A percentile compares a stretch with the other conserved stretches of the same genome.
These are phyloP conservation scores for Phytophthora crassamura DNA, from an alignment of 352 stramenopile species.

Conservation along the genomic window DNA sequence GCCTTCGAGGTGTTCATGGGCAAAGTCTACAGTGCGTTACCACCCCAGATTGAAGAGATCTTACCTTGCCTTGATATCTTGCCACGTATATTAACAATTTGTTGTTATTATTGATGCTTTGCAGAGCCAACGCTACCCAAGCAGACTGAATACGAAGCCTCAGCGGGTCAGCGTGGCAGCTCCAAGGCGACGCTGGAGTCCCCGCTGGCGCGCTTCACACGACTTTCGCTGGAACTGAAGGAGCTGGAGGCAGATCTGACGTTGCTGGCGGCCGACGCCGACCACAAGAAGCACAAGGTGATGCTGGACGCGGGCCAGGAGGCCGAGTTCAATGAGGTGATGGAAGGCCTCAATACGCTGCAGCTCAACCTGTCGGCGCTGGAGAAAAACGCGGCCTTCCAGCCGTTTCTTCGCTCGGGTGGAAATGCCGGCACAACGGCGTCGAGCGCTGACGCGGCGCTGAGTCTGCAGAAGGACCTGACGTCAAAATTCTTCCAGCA, in stretches of 20 bases:
- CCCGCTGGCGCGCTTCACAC: conserved; percentile 72
- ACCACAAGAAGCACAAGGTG: conserved; percentile 54
- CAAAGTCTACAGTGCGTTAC: conserved; percentile 78
- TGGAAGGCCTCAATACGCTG: conserved; percentile 64
- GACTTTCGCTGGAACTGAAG: conserved; percentile 72
- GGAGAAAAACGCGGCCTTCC: conserved; percentile 61
- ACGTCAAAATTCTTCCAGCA: conserved; percentile 77
- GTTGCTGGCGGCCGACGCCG: conserved; percentile 49
- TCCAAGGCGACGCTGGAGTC: conserved; percentile 56
- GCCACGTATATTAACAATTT: not conserved
- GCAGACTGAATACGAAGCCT: conserved; percentile 64
- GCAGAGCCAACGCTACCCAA: conserved; percentile 55
- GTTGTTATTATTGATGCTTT: conserved; percentile 11
- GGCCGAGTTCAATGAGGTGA: conserved; percentile 69
- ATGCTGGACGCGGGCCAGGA: conserved; percentile 73
- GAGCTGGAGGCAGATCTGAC: conserved; percentile 73
- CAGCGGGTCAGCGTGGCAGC: conserved; percentile 16
- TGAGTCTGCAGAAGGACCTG: conserved; percentile 71
- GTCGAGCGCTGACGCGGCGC: conserved; percentile 46
- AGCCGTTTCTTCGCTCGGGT: conserved; percentile 56
- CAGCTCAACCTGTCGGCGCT: conserved; percentile 70
- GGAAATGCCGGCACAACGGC: conserved; percentile 3
- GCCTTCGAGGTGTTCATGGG: conserved; percentile 86
- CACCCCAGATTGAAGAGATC: not conserved
- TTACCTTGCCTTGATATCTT: not conserved